phyloP scores from a whole-genome alignment of 2,329 filamentous ascomycete genomes.

The Podosphaera xanthii region DNA sequence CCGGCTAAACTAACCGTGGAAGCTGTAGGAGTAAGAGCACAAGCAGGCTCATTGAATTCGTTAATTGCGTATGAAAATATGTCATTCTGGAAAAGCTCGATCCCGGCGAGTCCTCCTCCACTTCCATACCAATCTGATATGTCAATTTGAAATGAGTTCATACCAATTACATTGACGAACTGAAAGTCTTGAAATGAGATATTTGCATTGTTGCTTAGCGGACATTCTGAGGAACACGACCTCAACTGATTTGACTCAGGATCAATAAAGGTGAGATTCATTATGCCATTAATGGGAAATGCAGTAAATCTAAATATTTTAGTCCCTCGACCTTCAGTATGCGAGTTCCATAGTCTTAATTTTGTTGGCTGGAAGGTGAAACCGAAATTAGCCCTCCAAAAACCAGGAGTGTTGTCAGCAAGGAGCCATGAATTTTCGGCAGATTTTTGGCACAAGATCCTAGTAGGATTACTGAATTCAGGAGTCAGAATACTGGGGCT shows the following conservation, averaged over 20 bases:
- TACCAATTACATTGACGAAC: slow-evolving; percentile 72
- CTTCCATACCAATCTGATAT: slow-evolving; percentile 70
- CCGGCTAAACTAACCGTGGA: slow-evolving; percentile 50
- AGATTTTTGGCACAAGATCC: slow-evolving; percentile 59
- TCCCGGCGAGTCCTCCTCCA: slow-evolving; percentile 65
- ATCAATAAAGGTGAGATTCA: slow-evolving; percentile 86
- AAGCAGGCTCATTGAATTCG: slow-evolving; percentile 72
- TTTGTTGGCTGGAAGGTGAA: slow-evolving; percentile 78
- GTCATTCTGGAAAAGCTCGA: slow-evolving; percentile 70
- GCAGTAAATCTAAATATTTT: slow-evolving; percentile 74
- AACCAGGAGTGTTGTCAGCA: slow-evolving; percentile 49
- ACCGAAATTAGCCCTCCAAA: slow-evolving; percentile 61
- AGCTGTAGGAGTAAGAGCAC: slow-evolving; percentile 38
- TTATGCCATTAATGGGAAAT: slow-evolving; percentile 69
- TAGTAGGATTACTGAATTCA: slow-evolving; percentile 53
- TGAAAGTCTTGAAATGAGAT: slow-evolving; percentile 65
- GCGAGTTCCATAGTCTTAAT: slow-evolving; percentile 71
- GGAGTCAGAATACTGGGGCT: slow-evolving; percentile 34
- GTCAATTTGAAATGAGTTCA: slow-evolving; percentile 69
- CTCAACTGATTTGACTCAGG: slow-evolving; percentile 40
- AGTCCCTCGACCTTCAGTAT: slow-evolving; percentile 62
- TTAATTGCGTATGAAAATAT: slow-evolving; percentile 70
- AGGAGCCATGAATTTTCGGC: slow-evolving; percentile 62
- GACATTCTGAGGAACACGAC: slow-evolving; percentile 63
- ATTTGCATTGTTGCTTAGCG: slow-evolving; percentile 48